Evolutionary conservation across 306 rosid genomes (phyloP).

Genomic region (Hippophae gyantsensis): DNA sequence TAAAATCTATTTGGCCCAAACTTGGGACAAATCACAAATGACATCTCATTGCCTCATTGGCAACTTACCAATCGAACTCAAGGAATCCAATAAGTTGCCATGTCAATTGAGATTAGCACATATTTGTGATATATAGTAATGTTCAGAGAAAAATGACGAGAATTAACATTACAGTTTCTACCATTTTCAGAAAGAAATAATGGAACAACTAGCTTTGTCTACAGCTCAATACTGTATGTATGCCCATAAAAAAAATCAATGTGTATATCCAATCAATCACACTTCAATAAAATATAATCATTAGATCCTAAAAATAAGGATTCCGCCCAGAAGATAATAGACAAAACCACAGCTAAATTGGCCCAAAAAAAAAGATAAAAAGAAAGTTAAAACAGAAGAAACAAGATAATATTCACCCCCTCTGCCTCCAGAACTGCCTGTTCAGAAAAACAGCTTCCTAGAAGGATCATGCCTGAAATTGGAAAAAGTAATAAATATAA

Average conservation of each 20-base stretch:
- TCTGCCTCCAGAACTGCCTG: conserved; percentile 83
- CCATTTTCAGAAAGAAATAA: conserved; percentile 9
- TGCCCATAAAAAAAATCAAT: conserved; percentile 3
- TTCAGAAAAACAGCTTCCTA: conserved; percentile 32
- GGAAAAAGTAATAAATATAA: background rate
- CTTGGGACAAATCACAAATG: too few relatives aligned
- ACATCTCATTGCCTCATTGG: too few relatives aligned
- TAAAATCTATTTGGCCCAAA: too few relatives aligned
- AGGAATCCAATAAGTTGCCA: too few relatives aligned
- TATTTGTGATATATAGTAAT: too few relatives aligned
- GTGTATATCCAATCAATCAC: conserved; percentile 41
- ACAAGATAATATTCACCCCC: conserved; percentile 88
- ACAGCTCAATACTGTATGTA: conserved; percentile 34
- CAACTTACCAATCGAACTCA: too few relatives aligned
- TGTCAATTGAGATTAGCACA: too few relatives aligned
- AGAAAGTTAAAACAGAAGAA: conserved; percentile 9
- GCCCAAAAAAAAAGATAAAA: conserved; percentile 8
- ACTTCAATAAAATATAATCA: conserved; percentile 45
- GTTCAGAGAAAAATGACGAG: too few relatives aligned
- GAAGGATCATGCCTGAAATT: conserved; percentile 52
- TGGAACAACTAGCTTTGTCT: conserved; percentile 35
- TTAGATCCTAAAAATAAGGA: conserved; percentile 31
- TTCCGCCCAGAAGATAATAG: conserved; percentile 13
- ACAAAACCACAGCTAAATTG: conserved; percentile 35
- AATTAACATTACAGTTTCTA: background rate